Conservation (phyloP, 345 rosid genomes). For the Garcia nutans region DNA sequence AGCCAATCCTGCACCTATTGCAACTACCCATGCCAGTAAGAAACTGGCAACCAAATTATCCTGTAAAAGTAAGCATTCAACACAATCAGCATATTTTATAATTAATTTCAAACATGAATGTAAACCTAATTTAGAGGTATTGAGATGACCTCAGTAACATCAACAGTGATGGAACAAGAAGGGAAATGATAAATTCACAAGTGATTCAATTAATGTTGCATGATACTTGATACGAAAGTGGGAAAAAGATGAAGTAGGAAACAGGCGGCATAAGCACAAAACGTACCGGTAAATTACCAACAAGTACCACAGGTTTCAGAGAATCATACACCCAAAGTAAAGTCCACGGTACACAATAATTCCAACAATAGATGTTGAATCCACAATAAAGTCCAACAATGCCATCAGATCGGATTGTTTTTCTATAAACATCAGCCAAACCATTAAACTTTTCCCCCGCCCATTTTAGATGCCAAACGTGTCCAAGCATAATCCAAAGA, state of each 20-base stretch:
- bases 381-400: conserved; percentile 36
- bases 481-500: conserved; percentile 36
- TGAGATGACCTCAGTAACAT: not conserved
- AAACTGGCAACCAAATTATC: conserved; percentile 25
- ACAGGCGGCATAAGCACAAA: not conserved
- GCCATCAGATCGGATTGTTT: conserved; percentile 31
- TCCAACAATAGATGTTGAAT: conserved; percentile 34
- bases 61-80: conserved; percentile 7
- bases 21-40: conserved; percentile 20
- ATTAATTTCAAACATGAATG: too few relatives aligned
- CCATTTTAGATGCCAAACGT: conserved; percentile 35
- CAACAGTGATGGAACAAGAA: not conserved
- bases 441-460: conserved; percentile 33
- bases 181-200: not conserved
- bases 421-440: conserved; percentile 31
- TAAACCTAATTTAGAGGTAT: not conserved
- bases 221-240: too few relatives aligned
- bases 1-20: conserved; percentile 25
- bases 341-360: conserved; percentile 35
- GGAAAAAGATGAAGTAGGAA: too few relatives aligned
- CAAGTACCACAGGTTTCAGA: conserved; percentile 31
- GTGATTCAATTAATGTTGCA: not conserved
- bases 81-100: not conserved
- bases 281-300: conserved; percentile 27
- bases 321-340: conserved; percentile 37